Evolutionary conservation across 1,139 yeast species (phyloP).

Genomic region (Arxiozyma heterogenica): DNA sequence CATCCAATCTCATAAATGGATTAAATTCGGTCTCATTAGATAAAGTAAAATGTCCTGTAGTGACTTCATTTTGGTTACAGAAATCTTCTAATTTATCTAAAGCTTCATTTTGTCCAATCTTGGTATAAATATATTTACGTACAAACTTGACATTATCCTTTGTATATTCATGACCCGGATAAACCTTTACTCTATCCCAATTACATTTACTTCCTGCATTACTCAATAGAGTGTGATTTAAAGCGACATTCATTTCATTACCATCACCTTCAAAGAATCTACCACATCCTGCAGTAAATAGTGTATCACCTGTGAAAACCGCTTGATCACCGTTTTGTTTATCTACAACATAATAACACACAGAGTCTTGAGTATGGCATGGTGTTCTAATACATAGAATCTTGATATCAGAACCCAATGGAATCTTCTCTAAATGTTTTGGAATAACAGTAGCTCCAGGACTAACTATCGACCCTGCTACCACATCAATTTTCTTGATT

Average conservation of each 20-base stretch:
- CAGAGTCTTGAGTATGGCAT: constrained; percentile 93
- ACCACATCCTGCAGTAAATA: constrained; percentile 93
- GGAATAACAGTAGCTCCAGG: constrained; percentile 28
- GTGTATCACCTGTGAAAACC: constrained; percentile 91
- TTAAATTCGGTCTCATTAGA: constrained; percentile 74
- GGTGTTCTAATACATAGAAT: constrained; percentile 89
- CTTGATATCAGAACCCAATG: constrained; percentile 41
- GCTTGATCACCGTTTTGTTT: constrained; percentile 50
- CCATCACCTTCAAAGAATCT: constrained; percentile 91
- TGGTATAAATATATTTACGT: constrained; percentile 45
- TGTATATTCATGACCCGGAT: constrained; percentile 96
- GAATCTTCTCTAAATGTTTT: constrained; percentile 23
- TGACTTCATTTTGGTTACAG: constrained; percentile 48
- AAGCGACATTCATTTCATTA: constrained; percentile 63
- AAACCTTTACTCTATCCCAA: constrained; percentile 37
- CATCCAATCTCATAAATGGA: constrained; percentile 78
- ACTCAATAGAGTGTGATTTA: constrained; percentile 53
- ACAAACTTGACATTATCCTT: constrained; percentile 72
- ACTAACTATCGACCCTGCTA: constrained; percentile 55
- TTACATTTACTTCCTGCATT: constrained; percentile 35
- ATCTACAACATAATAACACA: constrained; percentile 75
- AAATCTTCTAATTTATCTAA: constrained; percentile 46
- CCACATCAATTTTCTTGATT: constrained; percentile 43
- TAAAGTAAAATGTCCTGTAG: constrained; percentile 80
- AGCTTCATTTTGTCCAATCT: constrained; percentile 38